Conservation (phyloP, 108 stramenopile species). For the Seminavis robusta region DNA sequence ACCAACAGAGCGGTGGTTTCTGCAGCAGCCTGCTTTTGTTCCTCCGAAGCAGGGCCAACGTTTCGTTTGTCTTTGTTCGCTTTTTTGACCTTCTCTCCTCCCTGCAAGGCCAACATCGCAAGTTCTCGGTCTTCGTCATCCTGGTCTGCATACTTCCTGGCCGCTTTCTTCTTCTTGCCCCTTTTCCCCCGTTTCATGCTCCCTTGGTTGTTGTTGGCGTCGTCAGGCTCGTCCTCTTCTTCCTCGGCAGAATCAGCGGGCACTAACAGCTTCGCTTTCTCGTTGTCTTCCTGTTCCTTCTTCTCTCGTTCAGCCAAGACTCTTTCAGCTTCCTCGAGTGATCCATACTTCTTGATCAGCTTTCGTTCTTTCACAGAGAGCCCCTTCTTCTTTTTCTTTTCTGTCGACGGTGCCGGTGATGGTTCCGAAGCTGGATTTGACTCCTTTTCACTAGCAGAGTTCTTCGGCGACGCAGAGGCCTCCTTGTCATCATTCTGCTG, state of each 20-base stretch:
- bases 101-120: slow-evolving; percentile 88
- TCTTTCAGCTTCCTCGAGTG: slow-evolving; percentile 52
- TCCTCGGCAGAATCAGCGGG: slow-evolving; percentile 44
- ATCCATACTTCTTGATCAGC: slow-evolving; percentile 70
- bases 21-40: slow-evolving; percentile 60
- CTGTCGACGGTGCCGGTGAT: background rate
- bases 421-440: background rate
- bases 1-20: slow-evolving; percentile 66
- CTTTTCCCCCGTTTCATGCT: slow-evolving; percentile 50
- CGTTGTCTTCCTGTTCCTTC: slow-evolving; percentile 8
- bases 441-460: background rate
- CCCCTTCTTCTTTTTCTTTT: slow-evolving; percentile 56
- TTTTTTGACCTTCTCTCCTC: slow-evolving; percentile 62
- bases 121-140: slow-evolving; percentile 94
- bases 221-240: slow-evolving; percentile 47
- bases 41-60: slow-evolving; percentile 27
- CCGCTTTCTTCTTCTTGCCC: slow-evolving; percentile 59
- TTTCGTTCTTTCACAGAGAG: slow-evolving; percentile 64
- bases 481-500: background rate
- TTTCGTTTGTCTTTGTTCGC: slow-evolving; percentile 42
- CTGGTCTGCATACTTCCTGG: slow-evolving; percentile 93
- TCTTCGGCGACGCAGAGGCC: background rate
- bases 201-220: slow-evolving; percentile 19
- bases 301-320: slow-evolving; percentile 31
- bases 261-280: slow-evolving; percentile 31